Conservation (phyloP, 2,329 filamentous ascomycete species). For the Colletotrichum salicis region DNA sequence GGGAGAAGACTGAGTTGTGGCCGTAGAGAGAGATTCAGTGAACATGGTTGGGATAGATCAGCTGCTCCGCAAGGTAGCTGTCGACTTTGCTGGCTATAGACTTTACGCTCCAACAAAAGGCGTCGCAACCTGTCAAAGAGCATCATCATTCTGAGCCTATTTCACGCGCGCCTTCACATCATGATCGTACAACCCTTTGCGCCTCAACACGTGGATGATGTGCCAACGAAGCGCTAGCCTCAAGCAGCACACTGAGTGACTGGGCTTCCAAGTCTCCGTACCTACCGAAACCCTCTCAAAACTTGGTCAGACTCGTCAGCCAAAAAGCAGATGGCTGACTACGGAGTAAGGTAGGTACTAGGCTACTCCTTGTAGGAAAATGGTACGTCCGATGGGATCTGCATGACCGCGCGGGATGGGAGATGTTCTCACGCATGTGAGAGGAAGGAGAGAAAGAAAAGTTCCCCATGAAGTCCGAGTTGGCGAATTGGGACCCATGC, state of each 20-base stretch:
- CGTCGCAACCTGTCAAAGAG: neutral
- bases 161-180: conserved; percentile 14
- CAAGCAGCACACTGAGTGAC: neutral
- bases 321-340: neutral
- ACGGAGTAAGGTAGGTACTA: neutral
- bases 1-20: conserved; percentile 79
- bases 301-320: neutral
- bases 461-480: neutral
- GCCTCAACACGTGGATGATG: neutral
- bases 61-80: neutral
- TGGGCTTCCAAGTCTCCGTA: neutral
- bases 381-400: conserved; percentile 20
- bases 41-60: neutral
- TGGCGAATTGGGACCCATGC: neutral
- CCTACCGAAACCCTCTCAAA: neutral
- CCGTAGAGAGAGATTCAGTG: conserved; percentile 48
- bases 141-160: conserved; percentile 17
- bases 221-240: neutral
- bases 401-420: conserved; percentile 1
- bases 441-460: neutral
- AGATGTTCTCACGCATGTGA: conserved; percentile 17
- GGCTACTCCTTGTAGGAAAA: conserved; percentile 4
- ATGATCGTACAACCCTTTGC: conserved; percentile 15
- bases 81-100: neutral
- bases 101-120: neutral